Conservation (phyloP, 331 rosid genomes). For the Rhamnella rubrinervis region DNA sequence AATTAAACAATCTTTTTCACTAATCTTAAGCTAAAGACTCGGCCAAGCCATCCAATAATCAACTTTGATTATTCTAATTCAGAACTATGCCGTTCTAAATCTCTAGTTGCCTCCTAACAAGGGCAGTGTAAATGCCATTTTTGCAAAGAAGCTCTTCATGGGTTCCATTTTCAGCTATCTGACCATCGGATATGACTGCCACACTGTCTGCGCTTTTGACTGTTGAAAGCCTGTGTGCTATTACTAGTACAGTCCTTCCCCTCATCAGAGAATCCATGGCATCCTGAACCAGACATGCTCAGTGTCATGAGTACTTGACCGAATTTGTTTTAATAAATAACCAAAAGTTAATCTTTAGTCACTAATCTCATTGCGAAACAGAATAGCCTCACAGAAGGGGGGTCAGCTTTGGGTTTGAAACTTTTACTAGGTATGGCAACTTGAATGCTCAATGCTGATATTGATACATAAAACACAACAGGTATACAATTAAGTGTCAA, state of each 20-base stretch:
- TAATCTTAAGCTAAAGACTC: no score
- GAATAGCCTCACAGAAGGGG: no score
- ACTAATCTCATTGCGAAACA: no score
- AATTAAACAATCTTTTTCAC: no score
- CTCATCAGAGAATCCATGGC: slow-evolving; percentile 85
- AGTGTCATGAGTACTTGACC: no score
- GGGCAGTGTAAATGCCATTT: slow-evolving; percentile 66
- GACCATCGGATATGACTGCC: slow-evolving; percentile 74
- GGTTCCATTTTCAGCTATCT: slow-evolving; percentile 69
- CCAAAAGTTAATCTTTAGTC: no score
- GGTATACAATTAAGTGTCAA: not conserved
- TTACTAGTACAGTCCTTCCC: slow-evolving; percentile 80
- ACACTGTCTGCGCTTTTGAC: slow-evolving; percentile 70
- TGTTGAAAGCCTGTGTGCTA: slow-evolving; percentile 83
- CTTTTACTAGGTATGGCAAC: no score
- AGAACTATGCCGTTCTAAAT: not conserved
- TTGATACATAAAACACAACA: no score
- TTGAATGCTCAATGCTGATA: no score
- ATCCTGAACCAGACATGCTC: slow-evolving; percentile 41
- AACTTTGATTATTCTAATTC: not conserved
- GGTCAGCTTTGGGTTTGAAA: no score
- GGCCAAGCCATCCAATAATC: no score
- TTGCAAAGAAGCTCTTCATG: slow-evolving; percentile 73
- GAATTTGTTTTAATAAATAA: not conserved
- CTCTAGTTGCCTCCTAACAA: slow-evolving; percentile 42